phyloP scores from a whole-genome alignment of 2,329 filamentous ascomycete genomes.

The Westerdykella sp. region DNA sequence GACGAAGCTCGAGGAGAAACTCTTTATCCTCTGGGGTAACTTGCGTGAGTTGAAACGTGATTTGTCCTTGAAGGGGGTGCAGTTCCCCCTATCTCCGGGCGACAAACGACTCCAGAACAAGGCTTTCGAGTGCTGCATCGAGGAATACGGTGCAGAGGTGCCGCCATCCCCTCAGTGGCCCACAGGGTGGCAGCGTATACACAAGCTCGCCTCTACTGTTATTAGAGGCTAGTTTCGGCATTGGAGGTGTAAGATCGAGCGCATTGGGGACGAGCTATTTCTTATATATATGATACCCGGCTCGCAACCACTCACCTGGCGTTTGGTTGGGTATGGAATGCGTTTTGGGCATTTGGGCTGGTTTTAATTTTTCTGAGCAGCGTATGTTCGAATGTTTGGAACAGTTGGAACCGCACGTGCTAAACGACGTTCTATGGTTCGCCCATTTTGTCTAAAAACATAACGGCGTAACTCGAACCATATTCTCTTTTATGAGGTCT shows the following conservation, averaged over 20 bases:
- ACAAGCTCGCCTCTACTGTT: background rate
- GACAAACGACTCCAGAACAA: constrained; percentile 31
- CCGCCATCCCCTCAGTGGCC: constrained; percentile 4
- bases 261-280: no score
- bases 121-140: constrained; percentile 43
- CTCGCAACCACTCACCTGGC: no score
- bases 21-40: constrained; percentile 81
- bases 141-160: constrained; percentile 34
- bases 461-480: no score
- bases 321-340: no score
- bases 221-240: background rate
- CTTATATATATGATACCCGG: no score
- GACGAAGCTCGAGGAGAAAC: constrained; percentile 59
- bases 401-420: no score
- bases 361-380: no score
- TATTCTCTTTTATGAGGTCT: no score
- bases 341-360: no score
- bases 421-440: no score
- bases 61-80: constrained; percentile 41
- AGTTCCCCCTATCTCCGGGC: constrained; percentile 20
- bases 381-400: no score
- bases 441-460: no score
- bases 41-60: constrained; percentile 56
- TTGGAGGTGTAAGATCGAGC: background rate
- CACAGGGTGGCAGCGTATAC: background rate